Percentiles rank a stretch among this genome's conserved stretches.
Conservation (phyloP, 441 rosid genomes). For the Pelargonium fulgidum region DNA sequence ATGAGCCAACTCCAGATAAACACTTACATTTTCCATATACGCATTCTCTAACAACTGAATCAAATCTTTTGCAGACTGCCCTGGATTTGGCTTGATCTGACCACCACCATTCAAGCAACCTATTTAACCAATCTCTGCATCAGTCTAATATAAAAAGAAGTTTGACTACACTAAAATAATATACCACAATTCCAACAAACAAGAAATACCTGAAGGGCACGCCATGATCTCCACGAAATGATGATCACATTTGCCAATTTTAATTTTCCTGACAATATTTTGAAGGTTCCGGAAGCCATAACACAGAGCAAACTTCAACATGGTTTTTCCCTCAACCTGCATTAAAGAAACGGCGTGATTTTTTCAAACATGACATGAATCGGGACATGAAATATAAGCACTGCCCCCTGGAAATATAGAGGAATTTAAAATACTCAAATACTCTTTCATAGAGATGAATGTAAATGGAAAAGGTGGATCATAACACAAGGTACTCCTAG, state of each 20-base stretch:
- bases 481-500: background rate
- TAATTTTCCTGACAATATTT: conserved; percentile 75
- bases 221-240: conserved; percentile 98
- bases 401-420: background rate
- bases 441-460: background rate
- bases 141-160: background rate
- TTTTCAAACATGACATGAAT: background rate
- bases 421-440: background rate
- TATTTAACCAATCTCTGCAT: conserved; percentile 21
- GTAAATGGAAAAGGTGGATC: background rate
- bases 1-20: background rate
- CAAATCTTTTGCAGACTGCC: conserved; percentile 76
- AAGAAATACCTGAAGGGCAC: conserved; percentile 70
- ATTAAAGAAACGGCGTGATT: background rate
- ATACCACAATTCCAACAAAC: background rate
- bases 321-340: conserved; percentile 68
- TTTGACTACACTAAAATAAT: background rate
- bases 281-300: conserved; percentile 93
- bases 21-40: conserved; percentile 69
- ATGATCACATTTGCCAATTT: conserved; percentile 67
- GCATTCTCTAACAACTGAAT: conserved; percentile 51
- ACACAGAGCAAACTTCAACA: conserved; percentile 73
- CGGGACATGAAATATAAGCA: background rate
- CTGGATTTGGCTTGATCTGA: conserved; percentile 79
- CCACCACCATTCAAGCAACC: conserved; percentile 97